These are phyloP conservation scores for Murraya koenigii DNA, from an alignment of 345 rosid species.

Conservation along the genomic window DNA sequence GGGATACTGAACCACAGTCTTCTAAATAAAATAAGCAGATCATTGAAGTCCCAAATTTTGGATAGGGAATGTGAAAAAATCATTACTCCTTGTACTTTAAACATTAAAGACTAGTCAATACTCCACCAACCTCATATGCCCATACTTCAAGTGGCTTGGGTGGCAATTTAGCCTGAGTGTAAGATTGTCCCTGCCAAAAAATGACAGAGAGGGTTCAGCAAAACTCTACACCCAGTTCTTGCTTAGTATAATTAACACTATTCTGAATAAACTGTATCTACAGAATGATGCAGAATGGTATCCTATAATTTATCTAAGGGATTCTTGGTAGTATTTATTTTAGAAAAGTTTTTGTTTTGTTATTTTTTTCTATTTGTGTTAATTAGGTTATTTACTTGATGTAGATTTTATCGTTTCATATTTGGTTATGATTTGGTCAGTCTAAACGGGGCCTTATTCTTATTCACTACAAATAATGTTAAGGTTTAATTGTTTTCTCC, in stretches of 20 bases:
- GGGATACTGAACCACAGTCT: not conserved
- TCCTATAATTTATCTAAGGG: not conserved
- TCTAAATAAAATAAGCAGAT: not conserved
- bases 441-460: not conserved
- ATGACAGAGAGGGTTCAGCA: not conserved
- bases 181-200: slow-evolving; percentile 61
- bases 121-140: slow-evolving; percentile 69
- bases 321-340: not conserved
- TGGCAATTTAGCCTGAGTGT: slow-evolving; percentile 74
- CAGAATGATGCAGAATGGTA: not conserved
- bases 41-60: not conserved
- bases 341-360: not conserved
- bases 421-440: not conserved
- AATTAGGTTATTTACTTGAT: not conserved
- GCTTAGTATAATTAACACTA: not conserved
- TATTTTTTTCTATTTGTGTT: not conserved
- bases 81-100: not conserved
- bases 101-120: not conserved
- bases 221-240: not conserved
- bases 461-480: not conserved
- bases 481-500: not conserved
- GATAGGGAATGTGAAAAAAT: not conserved
- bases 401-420: not conserved
- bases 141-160: slow-evolving; percentile 86
- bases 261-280: not conserved